Evolutionary conservation across 768 basidiomycete genomes (phyloP).

Genomic region (Tricholoma terreum): DNA sequence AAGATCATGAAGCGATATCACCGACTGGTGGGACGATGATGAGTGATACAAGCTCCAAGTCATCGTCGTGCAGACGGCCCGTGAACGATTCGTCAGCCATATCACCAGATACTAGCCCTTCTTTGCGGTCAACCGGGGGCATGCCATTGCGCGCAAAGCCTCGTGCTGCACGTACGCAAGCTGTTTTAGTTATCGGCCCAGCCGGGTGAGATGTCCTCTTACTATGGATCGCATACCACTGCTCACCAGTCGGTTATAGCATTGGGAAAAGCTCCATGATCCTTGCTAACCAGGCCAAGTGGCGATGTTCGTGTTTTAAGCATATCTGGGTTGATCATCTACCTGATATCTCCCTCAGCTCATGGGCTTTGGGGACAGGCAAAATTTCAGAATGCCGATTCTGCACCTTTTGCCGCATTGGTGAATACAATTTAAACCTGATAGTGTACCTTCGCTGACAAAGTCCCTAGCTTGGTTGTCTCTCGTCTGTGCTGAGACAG

Average conservation of each 20-base stretch:
- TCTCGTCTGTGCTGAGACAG: slow-evolving; percentile 71
- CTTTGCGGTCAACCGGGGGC: slow-evolving; percentile 37
- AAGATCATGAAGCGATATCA: slow-evolving; percentile 44
- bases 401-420: slow-evolving; percentile 67
- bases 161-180: slow-evolving; percentile 50
- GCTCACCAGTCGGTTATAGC: slow-evolving; percentile 25
- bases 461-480: slow-evolving; percentile 51
- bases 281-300: slow-evolving; percentile 66
- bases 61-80: not conserved
- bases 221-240: not conserved
- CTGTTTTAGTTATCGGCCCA: slow-evolving; percentile 60
- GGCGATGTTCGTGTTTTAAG: slow-evolving; percentile 47
- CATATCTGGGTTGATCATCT: not conserved
- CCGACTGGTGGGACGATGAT: slow-evolving; percentile 16
- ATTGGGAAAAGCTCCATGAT: slow-evolving; percentile 78
- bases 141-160: slow-evolving; percentile 41
- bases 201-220: slow-evolving; percentile 46
- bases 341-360: slow-evolving; percentile 28
- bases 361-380: slow-evolving; percentile 78
- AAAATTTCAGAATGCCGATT: slow-evolving; percentile 63
- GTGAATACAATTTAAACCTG: slow-evolving; percentile 4
- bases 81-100: slow-evolving; percentile 21
- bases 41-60: slow-evolving; percentile 1
- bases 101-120: slow-evolving; percentile 31
- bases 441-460: not conserved